These are phyloP conservation scores for Apiospora marii DNA, from an alignment of 2,329 filamentous ascomycete genomes.

Conservation along the genomic window DNA sequence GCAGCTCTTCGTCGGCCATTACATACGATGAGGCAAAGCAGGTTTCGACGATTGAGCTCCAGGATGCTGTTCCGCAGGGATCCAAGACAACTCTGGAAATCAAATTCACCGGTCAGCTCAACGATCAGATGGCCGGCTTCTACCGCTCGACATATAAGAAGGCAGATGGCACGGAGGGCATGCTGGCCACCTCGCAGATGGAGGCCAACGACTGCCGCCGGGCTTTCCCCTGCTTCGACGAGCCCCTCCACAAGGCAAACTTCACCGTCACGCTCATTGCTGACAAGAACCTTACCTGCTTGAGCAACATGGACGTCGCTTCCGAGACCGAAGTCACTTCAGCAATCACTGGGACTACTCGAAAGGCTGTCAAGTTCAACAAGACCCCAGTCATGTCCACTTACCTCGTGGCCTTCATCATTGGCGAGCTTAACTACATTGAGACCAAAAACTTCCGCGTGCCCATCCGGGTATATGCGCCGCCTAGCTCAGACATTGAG, in stretches of 20 bases:
- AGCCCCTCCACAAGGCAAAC: slow-evolving; percentile 90
- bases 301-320: slow-evolving; percentile 96
- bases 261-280: slow-evolving; percentile 92
- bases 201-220: slow-evolving; percentile 93
- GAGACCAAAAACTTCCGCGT: slow-evolving; percentile 92
- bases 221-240: slow-evolving; percentile 96
- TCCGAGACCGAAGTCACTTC: slow-evolving; percentile 78
- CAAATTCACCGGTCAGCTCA: slow-evolving; percentile 79
- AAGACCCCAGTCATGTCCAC: slow-evolving; percentile 95
- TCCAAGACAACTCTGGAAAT: slow-evolving; percentile 80
- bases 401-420: slow-evolving; percentile 91
- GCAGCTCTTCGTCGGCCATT: slow-evolving; percentile 71
- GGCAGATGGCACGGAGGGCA: slow-evolving; percentile 77
- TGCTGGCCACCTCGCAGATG: slow-evolving; percentile 93
- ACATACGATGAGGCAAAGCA: slow-evolving; percentile 82
- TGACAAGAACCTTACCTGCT: slow-evolving; percentile 87
- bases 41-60: slow-evolving; percentile 82
- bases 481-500: slow-evolving; percentile 87
- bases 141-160: slow-evolving; percentile 95
- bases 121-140: slow-evolving; percentile 97
- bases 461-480: slow-evolving; percentile 92
- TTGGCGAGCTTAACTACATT: slow-evolving; percentile 92
- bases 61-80: slow-evolving; percentile 75
- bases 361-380: slow-evolving; percentile 91
- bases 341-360: slow-evolving; percentile 66